Percentiles rank a stretch among this genome's conserved stretches.
Evolutionary conservation across 2,329 filamentous ascomycete genomes (phyloP).

Genomic region (Rugonectria rugulosa): DNA sequence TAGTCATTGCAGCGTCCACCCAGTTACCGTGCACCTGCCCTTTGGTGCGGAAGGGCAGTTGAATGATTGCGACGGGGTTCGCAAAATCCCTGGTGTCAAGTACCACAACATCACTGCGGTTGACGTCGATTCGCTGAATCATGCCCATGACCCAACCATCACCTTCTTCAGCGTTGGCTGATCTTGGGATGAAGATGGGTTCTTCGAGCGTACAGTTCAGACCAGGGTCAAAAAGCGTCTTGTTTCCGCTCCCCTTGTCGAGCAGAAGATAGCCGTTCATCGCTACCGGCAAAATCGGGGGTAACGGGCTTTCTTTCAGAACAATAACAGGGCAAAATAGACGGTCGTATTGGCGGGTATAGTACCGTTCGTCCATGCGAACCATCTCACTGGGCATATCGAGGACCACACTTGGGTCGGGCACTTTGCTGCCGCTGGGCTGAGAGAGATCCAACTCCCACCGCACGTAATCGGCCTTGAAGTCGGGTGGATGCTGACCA

Average conservation of each 20-base stretch:
- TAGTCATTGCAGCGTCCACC: too few relatives aligned
- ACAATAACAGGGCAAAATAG: conserved; percentile 20
- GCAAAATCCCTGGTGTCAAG: conserved; percentile 18
- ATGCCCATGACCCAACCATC: conserved; percentile 22
- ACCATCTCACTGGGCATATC: conserved; percentile 16
- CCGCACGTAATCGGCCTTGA: conserved; percentile 24
- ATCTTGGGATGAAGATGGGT: conserved; percentile 22
- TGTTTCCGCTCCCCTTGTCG: conserved; percentile 7
- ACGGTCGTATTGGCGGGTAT: background rate
- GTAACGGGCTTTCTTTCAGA: background rate
- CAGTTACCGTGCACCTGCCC: conserved; percentile 24
- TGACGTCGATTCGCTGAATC: conserved; percentile 3
- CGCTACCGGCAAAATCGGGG: conserved; percentile 14
- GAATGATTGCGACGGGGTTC: conserved; percentile 13
- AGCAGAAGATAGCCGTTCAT: conserved; percentile 20
- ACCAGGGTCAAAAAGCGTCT: conserved; percentile 16
- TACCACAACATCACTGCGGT: conserved; percentile 17
- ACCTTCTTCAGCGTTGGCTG: background rate
- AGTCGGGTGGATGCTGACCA: conserved; percentile 1
- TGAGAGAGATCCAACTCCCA: conserved; percentile 26
- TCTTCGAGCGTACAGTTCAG: conserved; percentile 17
- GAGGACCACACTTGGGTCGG: conserved; percentile 1
- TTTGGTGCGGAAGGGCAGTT: conserved; percentile 23
- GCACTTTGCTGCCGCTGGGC: background rate
- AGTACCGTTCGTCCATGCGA: conserved; percentile 18